These are phyloP conservation scores for Amauroascus verrucosus DNA, from an alignment of 2,329 filamentous ascomycete species.

Conservation along the genomic window DNA sequence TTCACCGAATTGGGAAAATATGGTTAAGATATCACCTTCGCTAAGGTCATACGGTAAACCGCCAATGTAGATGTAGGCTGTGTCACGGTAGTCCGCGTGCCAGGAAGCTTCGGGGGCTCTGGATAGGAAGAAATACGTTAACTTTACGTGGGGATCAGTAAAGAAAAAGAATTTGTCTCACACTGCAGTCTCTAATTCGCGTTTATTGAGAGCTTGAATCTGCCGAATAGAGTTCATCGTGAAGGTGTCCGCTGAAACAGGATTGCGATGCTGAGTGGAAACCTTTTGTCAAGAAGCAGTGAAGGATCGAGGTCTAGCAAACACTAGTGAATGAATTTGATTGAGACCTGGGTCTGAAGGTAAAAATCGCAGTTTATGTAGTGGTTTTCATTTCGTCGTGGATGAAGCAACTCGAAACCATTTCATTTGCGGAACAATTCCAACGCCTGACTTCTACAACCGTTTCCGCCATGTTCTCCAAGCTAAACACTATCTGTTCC, in stretches of 20 bases:
- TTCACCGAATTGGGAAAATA: slow-evolving; percentile 95
- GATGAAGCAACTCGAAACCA: neutral
- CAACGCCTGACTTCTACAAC: slow-evolving; percentile 15
- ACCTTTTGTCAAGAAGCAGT: too few species aligned
- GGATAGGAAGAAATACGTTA: slow-evolving; percentile 19
- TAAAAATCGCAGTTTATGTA: too few species aligned
- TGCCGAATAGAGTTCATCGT: slow-evolving; percentile 88
- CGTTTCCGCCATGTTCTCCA: neutral
- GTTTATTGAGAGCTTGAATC: slow-evolving; percentile 86
- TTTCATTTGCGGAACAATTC: neutral
- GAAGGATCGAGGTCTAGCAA: too few species aligned
- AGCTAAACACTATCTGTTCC: neutral
- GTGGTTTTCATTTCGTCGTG: neutral
- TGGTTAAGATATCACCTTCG: slow-evolving; percentile 89
- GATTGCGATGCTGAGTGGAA: neutral
- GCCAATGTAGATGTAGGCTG: slow-evolving; percentile 92
- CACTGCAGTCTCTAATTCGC: slow-evolving; percentile 82
- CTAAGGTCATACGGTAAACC: slow-evolving; percentile 85
- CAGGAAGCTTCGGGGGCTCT: slow-evolving; percentile 81
- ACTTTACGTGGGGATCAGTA: slow-evolving; percentile 2
- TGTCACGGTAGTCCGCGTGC: slow-evolving; percentile 96
- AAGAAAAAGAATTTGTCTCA: slow-evolving; percentile 36
- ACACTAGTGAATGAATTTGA: too few species aligned
- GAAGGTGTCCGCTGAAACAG: neutral
- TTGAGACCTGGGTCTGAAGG: too few species aligned